Evolutionary conservation across 495 filamentous ascomycete species (phyloP).

Genomic region (Amphirosellinia nigrospora): DNA sequence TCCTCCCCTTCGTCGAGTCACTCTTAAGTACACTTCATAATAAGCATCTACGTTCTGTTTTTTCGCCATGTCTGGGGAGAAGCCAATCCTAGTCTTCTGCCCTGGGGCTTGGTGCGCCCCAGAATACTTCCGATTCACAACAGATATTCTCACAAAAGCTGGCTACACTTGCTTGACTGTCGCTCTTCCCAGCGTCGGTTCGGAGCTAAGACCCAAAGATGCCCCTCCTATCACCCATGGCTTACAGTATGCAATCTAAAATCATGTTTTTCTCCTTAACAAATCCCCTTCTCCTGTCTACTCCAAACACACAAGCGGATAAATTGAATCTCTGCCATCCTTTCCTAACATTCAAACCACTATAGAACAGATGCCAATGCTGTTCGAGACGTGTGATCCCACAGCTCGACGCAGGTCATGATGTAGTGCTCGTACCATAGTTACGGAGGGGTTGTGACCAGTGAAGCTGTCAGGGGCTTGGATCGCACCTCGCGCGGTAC

Average conservation of each 20-base stretch:
- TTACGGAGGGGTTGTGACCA: conserved; percentile 58
- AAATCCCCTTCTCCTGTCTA: neutral
- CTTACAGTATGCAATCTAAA: conserved; percentile 23
- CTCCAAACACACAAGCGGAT: neutral
- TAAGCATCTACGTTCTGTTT: neutral
- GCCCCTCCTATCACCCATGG: conserved; percentile 28
- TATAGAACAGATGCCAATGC: conserved; percentile 29
- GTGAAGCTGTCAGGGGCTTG: conserved; percentile 53
- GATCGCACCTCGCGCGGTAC: conserved; percentile 23
- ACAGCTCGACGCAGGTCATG: conserved; percentile 44
- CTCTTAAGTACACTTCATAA: neutral
- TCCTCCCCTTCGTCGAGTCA: neutral
- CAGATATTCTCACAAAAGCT: conserved; percentile 40
- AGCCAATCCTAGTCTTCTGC: conserved; percentile 50
- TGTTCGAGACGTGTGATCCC: conserved; percentile 38
- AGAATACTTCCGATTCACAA: conserved; percentile 42
- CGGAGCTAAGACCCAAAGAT: conserved; percentile 34
- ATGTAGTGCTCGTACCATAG: conserved; percentile 58
- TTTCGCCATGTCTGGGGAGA: conserved; percentile 22
- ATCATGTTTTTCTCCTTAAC: neutral
- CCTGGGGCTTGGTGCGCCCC: conserved; percentile 56
- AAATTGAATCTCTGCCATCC: neutral
- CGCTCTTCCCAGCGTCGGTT: conserved; percentile 43
- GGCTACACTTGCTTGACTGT: conserved; percentile 47
- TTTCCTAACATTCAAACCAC: neutral